phyloP scores from a whole-genome alignment of 257 asterid species.

The Primulina eburnea region DNA sequence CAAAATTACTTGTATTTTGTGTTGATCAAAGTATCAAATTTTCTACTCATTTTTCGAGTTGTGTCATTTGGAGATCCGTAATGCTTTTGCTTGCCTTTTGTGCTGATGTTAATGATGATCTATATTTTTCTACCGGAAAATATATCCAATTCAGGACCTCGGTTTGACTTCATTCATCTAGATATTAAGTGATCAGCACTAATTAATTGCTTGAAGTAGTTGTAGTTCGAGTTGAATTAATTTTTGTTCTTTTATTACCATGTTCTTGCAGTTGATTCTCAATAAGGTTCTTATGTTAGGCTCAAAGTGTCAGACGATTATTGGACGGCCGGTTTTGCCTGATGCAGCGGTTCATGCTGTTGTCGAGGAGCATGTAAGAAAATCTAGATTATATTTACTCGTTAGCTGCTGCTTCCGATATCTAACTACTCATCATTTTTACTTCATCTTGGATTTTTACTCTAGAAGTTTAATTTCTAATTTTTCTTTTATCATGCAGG shows the following conservation, averaged over 20 bases:
- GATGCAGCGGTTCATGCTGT: conserved; percentile 93
- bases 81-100: conserved; percentile 7
- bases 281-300: conserved; percentile 90
- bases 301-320: conserved; percentile 63
- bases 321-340: conserved; percentile 90
- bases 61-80: neutral
- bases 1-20: neutral
- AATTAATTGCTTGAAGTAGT: conserved; percentile 9
- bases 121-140: neutral
- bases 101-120: conserved; percentile 10
- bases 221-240: conserved; percentile 14
- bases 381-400: conserved; percentile 11
- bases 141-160: conserved; percentile 6
- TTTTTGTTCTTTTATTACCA: conserved; percentile 14
- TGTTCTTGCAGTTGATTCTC: conserved; percentile 60
- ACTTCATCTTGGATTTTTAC: conserved; percentile 1
- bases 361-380: conserved; percentile 96
- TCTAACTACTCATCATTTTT: neutral
- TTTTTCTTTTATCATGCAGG: conserved; percentile 41
- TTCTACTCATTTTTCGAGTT: neutral
- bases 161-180: conserved; percentile 1
- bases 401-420: conserved; percentile 4
- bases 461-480: neutral
- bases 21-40: neutral
- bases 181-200: conserved; percentile 6